These are phyloP conservation scores for Pseudocercospora musae DNA, from an alignment of 2,329 filamentous ascomycete genomes.

Conservation along the genomic window DNA sequence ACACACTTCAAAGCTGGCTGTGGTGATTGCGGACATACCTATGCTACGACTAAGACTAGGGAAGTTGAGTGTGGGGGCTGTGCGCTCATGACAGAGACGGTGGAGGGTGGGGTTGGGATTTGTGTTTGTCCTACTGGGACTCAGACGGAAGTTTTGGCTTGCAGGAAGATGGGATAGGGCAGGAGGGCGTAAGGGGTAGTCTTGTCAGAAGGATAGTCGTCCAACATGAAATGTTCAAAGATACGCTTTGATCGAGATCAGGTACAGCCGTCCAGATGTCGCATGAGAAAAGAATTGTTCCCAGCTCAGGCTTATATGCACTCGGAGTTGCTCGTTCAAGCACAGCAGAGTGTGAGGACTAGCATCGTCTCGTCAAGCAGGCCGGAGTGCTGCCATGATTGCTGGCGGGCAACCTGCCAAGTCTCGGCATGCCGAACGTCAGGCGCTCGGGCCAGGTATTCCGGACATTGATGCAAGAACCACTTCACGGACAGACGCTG, in stretches of 20 bases:
- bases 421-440: slow-evolving; percentile 3
- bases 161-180: background rate
- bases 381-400: no score
- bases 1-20: slow-evolving; percentile 5
- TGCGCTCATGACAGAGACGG: slow-evolving; percentile 8
- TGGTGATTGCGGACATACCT: slow-evolving; percentile 14
- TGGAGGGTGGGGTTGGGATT: slow-evolving; percentile 7
- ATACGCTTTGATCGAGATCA: no score
- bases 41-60: slow-evolving; percentile 11
- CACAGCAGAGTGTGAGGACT: no score
- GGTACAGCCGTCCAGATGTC: no score
- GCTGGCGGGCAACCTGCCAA: no score
- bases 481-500: background rate
- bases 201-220: no score
- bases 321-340: no score
- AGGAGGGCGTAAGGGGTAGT: no score
- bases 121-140: slow-evolving; percentile 15
- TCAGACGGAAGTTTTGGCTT: background rate
- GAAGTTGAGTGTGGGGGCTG: slow-evolving; percentile 13
- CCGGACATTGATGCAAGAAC: background rate
- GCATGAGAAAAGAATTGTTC: no score
- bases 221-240: no score
- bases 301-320: no score
- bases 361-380: no score
- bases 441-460: background rate